Base-by-base conservation (phyloP, 1,284 basidiomycete genomes). In the Ceratobasidium sp. region DNA sequence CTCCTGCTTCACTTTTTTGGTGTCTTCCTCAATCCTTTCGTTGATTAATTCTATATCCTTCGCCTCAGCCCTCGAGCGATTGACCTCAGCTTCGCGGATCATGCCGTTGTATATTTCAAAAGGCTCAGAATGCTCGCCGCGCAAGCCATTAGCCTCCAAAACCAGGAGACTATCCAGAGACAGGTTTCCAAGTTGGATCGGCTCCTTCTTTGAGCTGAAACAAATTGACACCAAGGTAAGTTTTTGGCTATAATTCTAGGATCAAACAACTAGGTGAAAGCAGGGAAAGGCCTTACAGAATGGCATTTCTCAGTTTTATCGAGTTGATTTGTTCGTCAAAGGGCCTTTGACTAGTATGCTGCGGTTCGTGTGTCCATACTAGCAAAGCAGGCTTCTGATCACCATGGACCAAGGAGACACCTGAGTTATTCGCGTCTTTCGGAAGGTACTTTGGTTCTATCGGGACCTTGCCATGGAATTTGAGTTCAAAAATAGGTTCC, bases 361-460 rank as follows among this genome's bases (percentile, higher is more conserved):
- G 26, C 35, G 46, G 46, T 38, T 72, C 70, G 26, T 62, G 13
- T 8, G 30, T 46, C 1, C 28, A 50, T 14, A 62, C 58, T 16
- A 72, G 26, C 21, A 72, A 38, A 3, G 46, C 58, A 0, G 49
- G 47, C 58, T 72, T 72, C 18, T 72, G 70, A 13, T 72, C 70
- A 21, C 70, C 70, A 8, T 57, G 70, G 14, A 72, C 70, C 16
- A 72, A 50, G 14, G 23, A 21, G 21, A 62, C 26, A 5, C 32
- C 21, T 7, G 58, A 32, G 26, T 30, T 44, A 6, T 35, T 35
- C 14, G 32, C 38, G 21, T 46, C 35, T 13, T 38, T 62, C 16
- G 57, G 35, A 21, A 72, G 54, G 13, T 58, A 32, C 26, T 32
- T 72, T 4, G 58, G 38, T 18, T 72, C 70, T 14, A 72, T 47